These are phyloP conservation scores for Heimioporus punctisporus DNA, from an alignment of 1,284 basidiomycete species.

Conservation along the genomic window DNA sequence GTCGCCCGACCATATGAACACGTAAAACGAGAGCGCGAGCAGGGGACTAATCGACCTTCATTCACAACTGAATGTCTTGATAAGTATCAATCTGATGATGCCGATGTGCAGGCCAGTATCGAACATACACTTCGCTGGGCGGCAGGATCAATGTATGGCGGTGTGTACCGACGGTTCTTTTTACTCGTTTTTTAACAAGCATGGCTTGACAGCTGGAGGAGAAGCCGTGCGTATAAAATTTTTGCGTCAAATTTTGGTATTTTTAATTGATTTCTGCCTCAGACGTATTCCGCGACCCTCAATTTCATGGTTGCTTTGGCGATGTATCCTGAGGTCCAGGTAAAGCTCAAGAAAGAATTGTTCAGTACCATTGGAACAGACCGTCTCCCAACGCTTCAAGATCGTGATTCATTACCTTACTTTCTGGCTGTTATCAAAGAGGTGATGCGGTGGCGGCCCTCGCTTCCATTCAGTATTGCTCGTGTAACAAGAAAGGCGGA, in stretches of 20 bases:
- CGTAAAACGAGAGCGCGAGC: conserved; percentile 15
- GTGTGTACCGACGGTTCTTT: conserved; percentile 14
- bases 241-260: not conserved
- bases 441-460: conserved; percentile 28
- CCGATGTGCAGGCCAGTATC: not conserved
- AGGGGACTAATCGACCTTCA: conserved; percentile 14
- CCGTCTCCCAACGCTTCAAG: conserved; percentile 29
- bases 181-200: not conserved
- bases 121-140: conserved; percentile 21
- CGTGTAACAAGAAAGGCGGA: conserved; percentile 9
- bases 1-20: conserved; percentile 18
- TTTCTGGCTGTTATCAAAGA: conserved; percentile 33
- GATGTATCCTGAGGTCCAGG: conserved; percentile 21
- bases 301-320: conserved; percentile 30
- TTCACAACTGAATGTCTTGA: conserved; percentile 21
- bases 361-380: conserved; percentile 19
- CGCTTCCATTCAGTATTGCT: conserved; percentile 24
- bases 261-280: not conserved
- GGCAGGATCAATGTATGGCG: conserved; percentile 29
- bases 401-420: conserved; percentile 33
- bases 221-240: conserved; percentile 17
- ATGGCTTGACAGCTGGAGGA: conserved; percentile 18
- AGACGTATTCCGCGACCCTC: conserved; percentile 28
- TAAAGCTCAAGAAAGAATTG: conserved; percentile 22
- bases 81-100: conserved; percentile 10